A percentile compares a stretch with the other conserved stretches of the same genome.
Conservation (phyloP, 129 eudicot genomes). For the Solidago caesia region DNA sequence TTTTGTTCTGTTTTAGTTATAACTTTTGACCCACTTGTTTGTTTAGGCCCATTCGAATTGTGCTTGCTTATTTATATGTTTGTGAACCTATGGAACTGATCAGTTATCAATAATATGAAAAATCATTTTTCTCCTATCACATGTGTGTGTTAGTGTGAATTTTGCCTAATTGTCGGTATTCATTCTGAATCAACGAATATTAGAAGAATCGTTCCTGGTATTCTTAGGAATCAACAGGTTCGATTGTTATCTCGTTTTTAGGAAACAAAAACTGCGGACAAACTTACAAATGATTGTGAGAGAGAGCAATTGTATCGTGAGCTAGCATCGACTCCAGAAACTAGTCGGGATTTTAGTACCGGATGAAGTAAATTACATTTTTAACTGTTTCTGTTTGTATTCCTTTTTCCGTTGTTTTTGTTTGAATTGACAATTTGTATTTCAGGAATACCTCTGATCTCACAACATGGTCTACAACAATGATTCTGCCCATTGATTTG, state of each 20-base stretch:
- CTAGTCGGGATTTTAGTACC: slow-evolving; percentile 95
- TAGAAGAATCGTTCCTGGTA: slow-evolving; percentile 32
- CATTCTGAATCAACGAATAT: no score
- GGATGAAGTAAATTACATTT: slow-evolving; percentile 71
- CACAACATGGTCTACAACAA: slow-evolving; percentile 66
- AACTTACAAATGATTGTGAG: slow-evolving; percentile 43
- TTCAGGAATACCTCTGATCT: slow-evolving; percentile 76
- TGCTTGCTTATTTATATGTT: no score
- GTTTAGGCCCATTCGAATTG: no score
- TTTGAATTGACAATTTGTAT: neutral
- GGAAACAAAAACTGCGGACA: slow-evolving; percentile 31
- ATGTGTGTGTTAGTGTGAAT: no score
- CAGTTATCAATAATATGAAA: no score
- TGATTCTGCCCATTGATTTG: slow-evolving; percentile 82
- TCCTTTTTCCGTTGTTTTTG: neutral
- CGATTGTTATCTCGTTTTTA: no score
- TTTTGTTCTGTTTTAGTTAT: no score
- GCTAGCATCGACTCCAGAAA: slow-evolving; percentile 83
- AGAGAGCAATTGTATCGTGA: slow-evolving; percentile 65
- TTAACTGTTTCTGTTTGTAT: neutral
- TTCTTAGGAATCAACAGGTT: no score
- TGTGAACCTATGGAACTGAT: no score
- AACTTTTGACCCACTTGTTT: no score
- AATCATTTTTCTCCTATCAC: no score
- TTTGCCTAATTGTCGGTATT: no score